Percentiles rank a stretch among this genome's conserved stretches.
These are phyloP conservation scores for Phlegmacium glaucopus DNA, from an alignment of 768 basidiomycete species.

Conservation along the genomic window DNA sequence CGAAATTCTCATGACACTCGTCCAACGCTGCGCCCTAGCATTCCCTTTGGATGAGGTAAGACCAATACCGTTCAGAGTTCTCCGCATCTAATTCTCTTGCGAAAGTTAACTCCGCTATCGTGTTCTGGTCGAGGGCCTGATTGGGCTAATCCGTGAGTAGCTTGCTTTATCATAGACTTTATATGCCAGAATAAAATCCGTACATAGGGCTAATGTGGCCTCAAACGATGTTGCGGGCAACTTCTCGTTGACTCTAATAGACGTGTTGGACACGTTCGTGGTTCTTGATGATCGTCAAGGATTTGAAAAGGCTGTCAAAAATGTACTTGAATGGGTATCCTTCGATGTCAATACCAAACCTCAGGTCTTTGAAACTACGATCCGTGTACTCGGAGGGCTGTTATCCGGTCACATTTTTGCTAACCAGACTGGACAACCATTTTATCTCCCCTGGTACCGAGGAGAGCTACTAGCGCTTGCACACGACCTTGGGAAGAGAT, in stretches of 20 bases:
- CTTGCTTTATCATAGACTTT: not conserved
- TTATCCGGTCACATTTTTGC: conserved; percentile 84
- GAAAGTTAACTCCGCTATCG: conserved; percentile 81
- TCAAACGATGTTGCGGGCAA: conserved; percentile 94
- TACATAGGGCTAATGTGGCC: conserved; percentile 57
- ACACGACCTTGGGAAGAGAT: conserved; percentile 77
- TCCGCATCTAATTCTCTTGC: not conserved
- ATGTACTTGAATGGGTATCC: conserved; percentile 77
- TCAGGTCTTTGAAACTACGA: conserved; percentile 98
- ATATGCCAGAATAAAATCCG: conserved; percentile 4
- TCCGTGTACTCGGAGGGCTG: conserved; percentile 89
- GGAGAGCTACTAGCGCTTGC: conserved; percentile 80
- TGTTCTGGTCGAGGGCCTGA: conserved; percentile 88
- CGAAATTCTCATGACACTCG: too few relatives aligned
- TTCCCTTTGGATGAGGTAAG: conserved; percentile 83
- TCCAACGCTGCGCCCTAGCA: conserved; percentile 40
- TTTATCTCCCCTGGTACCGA: conserved; percentile 80
- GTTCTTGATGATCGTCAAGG: conserved; percentile 75
- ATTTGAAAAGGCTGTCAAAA: conserved; percentile 82
- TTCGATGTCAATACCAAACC: conserved; percentile 95
- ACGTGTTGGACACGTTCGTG: conserved; percentile 86
- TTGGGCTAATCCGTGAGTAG: conserved; percentile 73
- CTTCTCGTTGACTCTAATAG: conserved; percentile 81
- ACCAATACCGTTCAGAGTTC: not conserved
- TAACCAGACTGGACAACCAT: conserved; percentile 59